Evolutionary conservation across 2,329 filamentous ascomycete genomes (phyloP), one percentile per base, ranked within the genome.

Genomic region (Penicillium sumatraense): DNA sequence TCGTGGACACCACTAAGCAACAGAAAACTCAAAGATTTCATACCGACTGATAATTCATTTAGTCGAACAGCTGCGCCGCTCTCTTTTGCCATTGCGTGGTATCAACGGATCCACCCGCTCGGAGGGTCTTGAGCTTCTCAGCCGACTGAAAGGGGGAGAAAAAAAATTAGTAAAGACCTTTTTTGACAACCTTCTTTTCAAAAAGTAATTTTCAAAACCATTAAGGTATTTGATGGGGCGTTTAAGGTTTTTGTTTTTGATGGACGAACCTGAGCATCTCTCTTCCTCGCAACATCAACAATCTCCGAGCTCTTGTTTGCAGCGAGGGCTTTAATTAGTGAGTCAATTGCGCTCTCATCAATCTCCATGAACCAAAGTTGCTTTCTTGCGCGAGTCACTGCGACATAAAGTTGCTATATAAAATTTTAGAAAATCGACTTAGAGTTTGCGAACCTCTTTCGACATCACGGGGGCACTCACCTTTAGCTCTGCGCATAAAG

Each of bases 361-460:
- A 57, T 60, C 40, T 70, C 68, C 29, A 71, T 58, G 13, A 66
- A 56, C 52, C 61, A 63, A 21, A 63, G 49, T 18, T 61, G 59
- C 33, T 59, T 64, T 11, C 68, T 60, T 0, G 68, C 61, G 49
- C 70, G 61, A 3, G 70, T 72, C 2, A 68, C 53, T 8, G 65
- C 68, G 16, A 72, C 68, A 51, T 72, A 72, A 2, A 72, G 50
- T 47, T 68, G 56, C 65, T 72, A 16, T 10, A 24, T 23, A 11
- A 14, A 11, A 41, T 23, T 18, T 41, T 24, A 41, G 20, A 18
- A 8, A 13, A 27, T 16, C 21, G 23, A 44, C 14, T 44, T 9
- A n/a, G n/a, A n/a, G n/a, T n/a, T n/a, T n/a, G n/a, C n/a, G n/a
- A n/a, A n/a, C n/a, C n/a, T n/a, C n/a, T 21, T 26, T n/a, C 8